Percentiles rank a stretch among this genome's conserved stretches.
Evolutionary conservation across 2,329 filamentous ascomycete genomes (phyloP).

Genomic region (Talaromyces amestolkiae): DNA sequence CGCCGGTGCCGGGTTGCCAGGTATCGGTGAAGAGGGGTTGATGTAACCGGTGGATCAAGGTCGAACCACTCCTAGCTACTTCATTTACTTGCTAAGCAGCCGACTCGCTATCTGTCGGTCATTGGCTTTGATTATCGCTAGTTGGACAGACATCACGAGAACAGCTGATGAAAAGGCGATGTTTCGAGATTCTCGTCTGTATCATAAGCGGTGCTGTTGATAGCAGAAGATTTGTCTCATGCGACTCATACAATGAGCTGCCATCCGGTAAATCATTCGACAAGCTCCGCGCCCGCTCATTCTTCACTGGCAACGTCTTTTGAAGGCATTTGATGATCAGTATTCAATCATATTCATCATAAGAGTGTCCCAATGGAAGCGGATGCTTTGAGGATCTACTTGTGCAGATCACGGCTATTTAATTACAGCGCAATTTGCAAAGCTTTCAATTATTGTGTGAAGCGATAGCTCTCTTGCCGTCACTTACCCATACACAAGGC

Average conservation of each 20-base stretch:
- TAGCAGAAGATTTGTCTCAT: background rate
- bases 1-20: constrained; percentile 48
- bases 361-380: background rate
- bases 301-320: background rate
- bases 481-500: background rate
- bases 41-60: constrained; percentile 26
- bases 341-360: background rate
- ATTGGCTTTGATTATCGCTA: background rate
- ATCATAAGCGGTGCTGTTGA: background rate
- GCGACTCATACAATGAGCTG: background rate
- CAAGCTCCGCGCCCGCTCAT: background rate
- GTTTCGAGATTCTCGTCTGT: background rate
- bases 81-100: constrained; percentile 1
- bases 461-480: background rate
- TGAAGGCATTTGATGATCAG: background rate
- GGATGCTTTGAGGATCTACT: background rate
- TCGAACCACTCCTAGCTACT: constrained; percentile 1
- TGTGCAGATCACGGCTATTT: constrained; percentile 2
- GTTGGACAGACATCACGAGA: background rate
- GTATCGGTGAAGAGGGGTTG: constrained; percentile 46
- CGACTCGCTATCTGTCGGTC: background rate
- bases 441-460: background rate
- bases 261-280: background rate
- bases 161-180: background rate
- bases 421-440: background rate